Percentiles rank a stretch among this genome's conserved stretches.
Conservation (phyloP, 2,329 filamentous ascomycete species). For the Pseudocercospora fuligena region DNA sequence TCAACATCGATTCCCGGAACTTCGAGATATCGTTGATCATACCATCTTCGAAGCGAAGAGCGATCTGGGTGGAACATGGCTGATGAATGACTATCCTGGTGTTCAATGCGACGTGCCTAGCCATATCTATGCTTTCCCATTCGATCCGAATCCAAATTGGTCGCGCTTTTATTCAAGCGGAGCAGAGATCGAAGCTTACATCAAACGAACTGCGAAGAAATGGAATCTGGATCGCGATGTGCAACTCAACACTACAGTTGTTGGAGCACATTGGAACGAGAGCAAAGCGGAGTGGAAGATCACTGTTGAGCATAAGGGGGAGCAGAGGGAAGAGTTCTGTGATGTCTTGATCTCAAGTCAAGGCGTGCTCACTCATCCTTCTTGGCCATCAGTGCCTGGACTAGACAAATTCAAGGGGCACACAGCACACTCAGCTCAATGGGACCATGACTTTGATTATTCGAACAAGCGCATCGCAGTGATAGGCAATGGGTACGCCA, state of each 20-base stretch:
- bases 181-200: constrained; percentile 47
- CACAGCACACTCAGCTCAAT: constrained; percentile 44
- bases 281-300: constrained; percentile 19
- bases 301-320: constrained; percentile 11
- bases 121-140: constrained; percentile 17
- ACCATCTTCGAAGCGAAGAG: constrained; percentile 10
- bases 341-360: constrained; percentile 20
- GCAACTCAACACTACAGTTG: constrained; percentile 32
- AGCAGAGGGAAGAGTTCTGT: constrained; percentile 8
- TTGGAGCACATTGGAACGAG: constrained; percentile 21
- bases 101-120: constrained; percentile 15
- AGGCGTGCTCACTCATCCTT: constrained; percentile 17
- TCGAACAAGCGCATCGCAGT: constrained; percentile 43
- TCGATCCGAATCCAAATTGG: constrained; percentile 22
- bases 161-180: constrained; percentile 44
- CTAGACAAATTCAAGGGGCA: constrained; percentile 43
- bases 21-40: not conserved
- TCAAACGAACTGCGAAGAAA: constrained; percentile 44
- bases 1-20: constrained; percentile 11
- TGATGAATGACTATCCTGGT: constrained; percentile 12
- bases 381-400: constrained; percentile 40
- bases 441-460: constrained; percentile 39
- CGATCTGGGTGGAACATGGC: constrained; percentile 19
- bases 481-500: constrained; percentile 44
- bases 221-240: constrained; percentile 45